phyloP scores from a whole-genome alignment of 192 early-diverging fungal species.

The Rhizophagus sp. region DNA sequence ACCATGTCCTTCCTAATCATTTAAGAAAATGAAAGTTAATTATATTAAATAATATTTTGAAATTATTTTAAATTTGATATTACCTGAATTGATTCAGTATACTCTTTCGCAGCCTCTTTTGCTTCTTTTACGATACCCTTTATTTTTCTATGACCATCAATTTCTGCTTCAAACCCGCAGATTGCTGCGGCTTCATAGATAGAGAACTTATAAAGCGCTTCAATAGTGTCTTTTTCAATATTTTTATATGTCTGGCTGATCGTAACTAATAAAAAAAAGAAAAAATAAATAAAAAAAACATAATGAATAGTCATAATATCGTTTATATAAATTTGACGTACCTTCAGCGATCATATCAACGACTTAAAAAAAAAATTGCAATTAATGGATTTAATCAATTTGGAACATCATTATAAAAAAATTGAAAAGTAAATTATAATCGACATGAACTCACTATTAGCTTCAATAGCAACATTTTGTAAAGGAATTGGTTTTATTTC shows the following conservation, averaged over 20 bases:
- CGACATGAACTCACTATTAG: background rate
- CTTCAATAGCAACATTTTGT: slow-evolving; percentile 18
- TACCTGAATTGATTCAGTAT: background rate
- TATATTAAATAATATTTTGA: background rate
- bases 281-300: background rate
- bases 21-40: background rate
- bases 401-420: background rate
- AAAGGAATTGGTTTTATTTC: slow-evolving; percentile 12
- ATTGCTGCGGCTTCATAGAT: slow-evolving; percentile 20
- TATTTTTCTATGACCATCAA: slow-evolving; percentile 12
- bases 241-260: slow-evolving; percentile 27
- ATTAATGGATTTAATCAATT: background rate
- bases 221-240: slow-evolving; percentile 7
- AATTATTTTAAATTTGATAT: background rate
- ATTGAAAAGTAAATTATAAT: background rate
- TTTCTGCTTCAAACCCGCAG: slow-evolving; percentile 25
- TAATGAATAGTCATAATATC: too few species aligned
- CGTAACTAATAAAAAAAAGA: background rate
- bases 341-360: slow-evolving; percentile 31
- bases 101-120: slow-evolving; percentile 12
- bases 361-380: background rate
- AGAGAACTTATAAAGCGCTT: slow-evolving; percentile 3
- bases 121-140: slow-evolving; percentile 24
- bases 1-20: slow-evolving; percentile 12
- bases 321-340: background rate